A percentile compares a stretch with the other conserved stretches of the same genome.
These are phyloP conservation scores for Sporormia fimetaria DNA, from an alignment of 495 filamentous ascomycete genomes.

Conservation along the genomic window DNA sequence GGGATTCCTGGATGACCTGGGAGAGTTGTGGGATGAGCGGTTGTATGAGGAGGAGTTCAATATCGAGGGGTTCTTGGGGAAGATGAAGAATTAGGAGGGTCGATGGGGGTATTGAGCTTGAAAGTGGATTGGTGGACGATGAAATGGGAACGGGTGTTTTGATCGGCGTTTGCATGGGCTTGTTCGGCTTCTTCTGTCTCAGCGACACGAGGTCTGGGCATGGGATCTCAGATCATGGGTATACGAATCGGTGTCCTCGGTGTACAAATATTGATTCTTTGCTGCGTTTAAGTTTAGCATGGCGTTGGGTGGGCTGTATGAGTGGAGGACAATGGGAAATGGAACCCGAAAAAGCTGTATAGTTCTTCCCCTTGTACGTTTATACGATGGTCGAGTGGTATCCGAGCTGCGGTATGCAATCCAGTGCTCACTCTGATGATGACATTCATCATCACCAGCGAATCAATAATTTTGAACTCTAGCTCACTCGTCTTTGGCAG, in stretches of 20 bases:
- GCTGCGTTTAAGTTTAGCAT: constrained; percentile 2
- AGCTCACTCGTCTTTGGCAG: too few relatives aligned
- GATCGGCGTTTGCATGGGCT: not conserved
- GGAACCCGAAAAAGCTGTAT: too few relatives aligned
- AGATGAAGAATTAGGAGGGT: constrained; percentile 52
- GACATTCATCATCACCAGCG: too few relatives aligned
- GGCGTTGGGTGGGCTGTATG: not conserved
- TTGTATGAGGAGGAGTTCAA: constrained; percentile 98
- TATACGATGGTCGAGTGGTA: too few relatives aligned
- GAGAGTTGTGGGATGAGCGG: constrained; percentile 89
- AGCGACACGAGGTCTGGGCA: not conserved
- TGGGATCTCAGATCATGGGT: not conserved
- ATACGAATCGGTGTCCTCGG: too few relatives aligned
- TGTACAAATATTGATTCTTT: too few relatives aligned
- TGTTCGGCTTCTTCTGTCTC: not conserved
- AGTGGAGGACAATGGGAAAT: too few relatives aligned
- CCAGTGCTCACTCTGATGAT: too few relatives aligned
- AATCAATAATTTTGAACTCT: too few relatives aligned
- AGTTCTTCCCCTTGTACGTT: too few relatives aligned
- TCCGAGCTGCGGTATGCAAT: too few relatives aligned
- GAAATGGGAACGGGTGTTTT: not conserved
- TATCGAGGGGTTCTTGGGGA: constrained; percentile 80
- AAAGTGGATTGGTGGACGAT: not conserved
- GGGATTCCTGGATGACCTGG: constrained; percentile 84
- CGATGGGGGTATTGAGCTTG: not conserved